Evolutionary conservation across 495 filamentous ascomycete genomes (phyloP), one percentile per base, ranked within the genome.

Genomic region (Polyplosphaeria fusca): DNA sequence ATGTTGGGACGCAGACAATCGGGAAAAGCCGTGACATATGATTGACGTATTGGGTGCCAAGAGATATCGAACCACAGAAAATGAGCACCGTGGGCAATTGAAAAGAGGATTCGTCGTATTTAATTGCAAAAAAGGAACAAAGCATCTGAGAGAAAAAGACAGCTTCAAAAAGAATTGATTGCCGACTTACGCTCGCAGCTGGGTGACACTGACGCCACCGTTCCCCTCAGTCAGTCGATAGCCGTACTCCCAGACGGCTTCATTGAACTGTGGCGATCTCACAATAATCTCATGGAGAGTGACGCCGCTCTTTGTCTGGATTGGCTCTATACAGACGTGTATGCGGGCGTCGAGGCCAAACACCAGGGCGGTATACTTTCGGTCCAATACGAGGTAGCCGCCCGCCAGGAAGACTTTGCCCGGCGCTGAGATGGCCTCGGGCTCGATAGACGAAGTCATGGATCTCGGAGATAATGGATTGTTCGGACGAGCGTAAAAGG

Each of bases 361-460:
- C 5, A 97, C 92, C 16, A 95, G 82, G 9, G 85, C 94, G 1
- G 88, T 91, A 67, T 95, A 91, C 35, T 79, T 76, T 46, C 87
- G 83, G 73, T 97, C 94, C 20, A 98, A 84, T 7, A 96, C 90
- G 12, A 98, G 84, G 68, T 96, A 98, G 38, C 93, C 93, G 35
- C 93, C 93, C 44, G 91, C 89, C 14, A 98, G 79, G 41, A 98
- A 79, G 39, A 98, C 94, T 74, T 98, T 98, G 45, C 93, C 93
- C 20, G 93, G 93, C 1, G 94, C 91, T 58, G 92, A 96, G 60
- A 94, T 79, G 64, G 88, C 89, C 49, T 76, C 76, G 24, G 88
- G 88, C 44, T 75, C 74, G 16, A 71, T 74, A 26, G 70, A 11
- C 7, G 42, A 23, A 30, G 18, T 56, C 19, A 39, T 43, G 38